Evolutionary conservation across 78 protist genomes (phyloP), one percentile per base, ranked within the genome.

Genomic region (Bodo saltans): DNA sequence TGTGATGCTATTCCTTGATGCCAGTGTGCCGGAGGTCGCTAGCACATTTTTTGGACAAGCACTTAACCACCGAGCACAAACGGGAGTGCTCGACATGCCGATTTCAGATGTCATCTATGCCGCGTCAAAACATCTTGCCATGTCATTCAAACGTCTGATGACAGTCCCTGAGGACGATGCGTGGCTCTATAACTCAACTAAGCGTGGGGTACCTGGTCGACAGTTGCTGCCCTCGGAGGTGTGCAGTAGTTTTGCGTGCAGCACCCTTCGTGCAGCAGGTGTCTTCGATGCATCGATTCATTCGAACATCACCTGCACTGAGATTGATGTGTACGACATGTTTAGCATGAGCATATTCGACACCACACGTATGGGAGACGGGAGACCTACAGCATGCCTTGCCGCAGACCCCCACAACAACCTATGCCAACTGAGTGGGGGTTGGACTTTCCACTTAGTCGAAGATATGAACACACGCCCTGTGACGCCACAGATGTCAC

Each of bases 191-290:
- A 2, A 47, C 47, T 29, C 68, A 4, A 4, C 85, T 1, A 1
- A 4, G 3, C 0, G 26, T 30, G 29, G 81, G 34, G 42, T 42
- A 67, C 81, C 81, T 3, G 81, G 29, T 3, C 34, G n/a, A 11
- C 80, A 79, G 8, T n/a, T n/a, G n/a, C n/a, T n/a, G 60, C 78
- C 39, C n/a, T 1, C 74, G 40, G 42, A 42, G 76, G 87, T 83
- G 72, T 73, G 79, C 87, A 30, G 37, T 35, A 79, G 37, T 17
- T 83, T 83, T 41, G 78, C 71, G n/a, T 27, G 37, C 80, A 32
- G 34, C 70, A 68, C 72, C 33, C 71, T 2, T 33, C 75, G 28
- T 47, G 69, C 53, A 11, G 87, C 42, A 0, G 87, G 87, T 21
- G 28, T 72, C 30, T 23, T 83, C 1, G 71, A 21, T 38, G 3